Percentiles rank a stretch among this genome's conserved stretches.
Evolutionary conservation across 140 eudicot species (phyloP).

Genomic region (Cichorium intybus): DNA sequence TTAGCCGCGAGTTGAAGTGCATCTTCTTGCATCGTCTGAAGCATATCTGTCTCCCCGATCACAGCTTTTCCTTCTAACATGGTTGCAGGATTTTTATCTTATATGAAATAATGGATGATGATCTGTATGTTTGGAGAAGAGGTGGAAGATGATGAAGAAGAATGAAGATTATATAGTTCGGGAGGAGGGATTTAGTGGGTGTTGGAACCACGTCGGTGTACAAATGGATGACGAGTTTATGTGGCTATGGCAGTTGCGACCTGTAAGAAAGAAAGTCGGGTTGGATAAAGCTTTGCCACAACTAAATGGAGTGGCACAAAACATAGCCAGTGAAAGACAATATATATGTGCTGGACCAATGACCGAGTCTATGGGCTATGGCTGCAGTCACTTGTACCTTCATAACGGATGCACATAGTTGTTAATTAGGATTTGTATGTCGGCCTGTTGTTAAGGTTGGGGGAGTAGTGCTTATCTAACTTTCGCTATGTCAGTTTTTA

Average conservation of each 20-base stretch:
- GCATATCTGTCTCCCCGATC: constrained; percentile 84
- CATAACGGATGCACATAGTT: too few relatives aligned
- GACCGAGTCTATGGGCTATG: neutral
- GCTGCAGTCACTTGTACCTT: too few relatives aligned
- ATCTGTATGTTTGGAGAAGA: neutral
- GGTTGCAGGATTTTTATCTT: neutral
- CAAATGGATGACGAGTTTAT: constrained; percentile 17
- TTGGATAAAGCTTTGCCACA: constrained; percentile 34
- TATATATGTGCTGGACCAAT: constrained; percentile 21
- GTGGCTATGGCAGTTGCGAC: constrained; percentile 19
- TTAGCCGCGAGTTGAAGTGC: constrained; percentile 83
- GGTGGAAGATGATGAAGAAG: neutral
- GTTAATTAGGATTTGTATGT: too few relatives aligned
- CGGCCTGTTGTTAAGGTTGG: too few relatives aligned
- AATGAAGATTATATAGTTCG: constrained; percentile 1
- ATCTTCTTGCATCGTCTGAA: constrained; percentile 69
- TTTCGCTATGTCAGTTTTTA: too few relatives aligned
- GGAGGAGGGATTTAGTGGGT: neutral
- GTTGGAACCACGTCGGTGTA: constrained; percentile 1
- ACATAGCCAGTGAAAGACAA: constrained; percentile 7
- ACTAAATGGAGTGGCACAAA: constrained; percentile 31
- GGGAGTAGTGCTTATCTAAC: too few relatives aligned
- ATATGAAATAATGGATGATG: neutral
- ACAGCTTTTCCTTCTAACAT: constrained; percentile 90
- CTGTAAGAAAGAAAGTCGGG: neutral